Base-by-base conservation (phyloP, 2,329 filamentous ascomycete species). In the Westerdykella aurantiaca region DNA sequence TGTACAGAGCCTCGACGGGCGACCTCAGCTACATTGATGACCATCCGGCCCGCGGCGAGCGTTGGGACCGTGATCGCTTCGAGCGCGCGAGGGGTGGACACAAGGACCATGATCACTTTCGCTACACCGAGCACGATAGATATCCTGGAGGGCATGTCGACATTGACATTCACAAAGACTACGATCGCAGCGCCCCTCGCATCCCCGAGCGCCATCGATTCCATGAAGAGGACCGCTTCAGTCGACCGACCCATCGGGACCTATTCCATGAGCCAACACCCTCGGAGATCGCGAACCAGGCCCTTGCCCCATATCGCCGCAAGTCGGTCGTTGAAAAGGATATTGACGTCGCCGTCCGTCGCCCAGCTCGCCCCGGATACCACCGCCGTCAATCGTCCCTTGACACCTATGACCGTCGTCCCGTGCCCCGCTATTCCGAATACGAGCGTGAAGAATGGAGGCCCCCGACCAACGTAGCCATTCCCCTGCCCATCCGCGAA, bases 371-470 rank as follows among this genome's bases (percentile, higher is more conserved):
- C 37, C 89, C 88, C 2, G 74, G 75, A 23, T 76, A 90, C 50
- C 61, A 93, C 40, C 80, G 90, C 45, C 81, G 90, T 35, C 89
- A 95, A 65, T 95, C 88, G 12, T 95, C 88, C 41, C 75, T 95
- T 33, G 90, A 95, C 65, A 95, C 86, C 0, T 95, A 88, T 61
- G 90, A 96, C 67, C 82, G 89, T 39, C 81, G 81, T 22, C 84
- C 86, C 1, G 56, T 75, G 43, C 73, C 76, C 25, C 74, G 78
- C 37, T 76, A 76, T 48, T 74, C 73, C 42, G 75, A 83, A 31
- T 67, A 76, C 16, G 79, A 82, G 41, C 34, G 46, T 29, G 56
- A 63, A 37, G 81, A 85, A 48, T 82, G 82, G 53, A 74, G 77
- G n/a, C 74, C 79, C n/a, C 80, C 81, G 47, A 74, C 76, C 34